phyloP scores from a whole-genome alignment of 441 rosid species.

The Arabidopsis hybrid region DNA sequence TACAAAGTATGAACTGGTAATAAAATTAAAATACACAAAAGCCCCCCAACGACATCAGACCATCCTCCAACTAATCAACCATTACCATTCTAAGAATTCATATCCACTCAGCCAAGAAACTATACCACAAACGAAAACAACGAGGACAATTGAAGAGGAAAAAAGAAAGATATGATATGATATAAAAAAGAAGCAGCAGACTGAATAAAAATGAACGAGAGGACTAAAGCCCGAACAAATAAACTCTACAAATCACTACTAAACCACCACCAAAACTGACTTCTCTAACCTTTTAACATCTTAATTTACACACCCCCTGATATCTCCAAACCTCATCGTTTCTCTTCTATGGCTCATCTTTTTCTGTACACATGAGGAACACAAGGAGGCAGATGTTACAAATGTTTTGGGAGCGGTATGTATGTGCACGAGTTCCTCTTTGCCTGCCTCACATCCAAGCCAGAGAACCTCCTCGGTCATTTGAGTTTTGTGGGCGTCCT shows the following conservation, averaged over 20 bases:
- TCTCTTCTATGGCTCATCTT: slow-evolving; percentile 8
- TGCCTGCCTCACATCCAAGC: slow-evolving; percentile 75
- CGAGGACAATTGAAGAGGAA: not conserved
- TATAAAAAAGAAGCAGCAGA: not conserved
- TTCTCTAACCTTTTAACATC: slow-evolving; percentile 34
- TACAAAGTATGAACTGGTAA: slow-evolving; percentile 26
- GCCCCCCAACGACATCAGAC: slow-evolving; percentile 7
- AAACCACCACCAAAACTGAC: slow-evolving; percentile 49
- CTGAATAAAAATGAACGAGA: slow-evolving; percentile 12
- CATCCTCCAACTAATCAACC: slow-evolving; percentile 34
- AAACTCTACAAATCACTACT: slow-evolving; percentile 40
- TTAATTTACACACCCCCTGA: slow-evolving; percentile 37
- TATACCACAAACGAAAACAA: slow-evolving; percentile 41
- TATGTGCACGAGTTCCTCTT: slow-evolving; percentile 34
- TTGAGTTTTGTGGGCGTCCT: slow-evolving; percentile 93
- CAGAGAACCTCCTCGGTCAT: slow-evolving; percentile 81
- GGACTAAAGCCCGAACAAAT: slow-evolving; percentile 36
- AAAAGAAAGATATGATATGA: not conserved
- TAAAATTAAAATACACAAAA: slow-evolving; percentile 25
- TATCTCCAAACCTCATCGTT: slow-evolving; percentile 34
- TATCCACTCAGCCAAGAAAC: slow-evolving; percentile 38
- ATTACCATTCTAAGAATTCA: slow-evolving; percentile 37
- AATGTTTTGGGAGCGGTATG: slow-evolving; percentile 33
- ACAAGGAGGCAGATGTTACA: slow-evolving; percentile 39
- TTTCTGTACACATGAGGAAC: slow-evolving; percentile 40